Evolutionary conservation across 208 protist genomes (phyloP).

Genomic region (Trypanosoma avium): DNA sequence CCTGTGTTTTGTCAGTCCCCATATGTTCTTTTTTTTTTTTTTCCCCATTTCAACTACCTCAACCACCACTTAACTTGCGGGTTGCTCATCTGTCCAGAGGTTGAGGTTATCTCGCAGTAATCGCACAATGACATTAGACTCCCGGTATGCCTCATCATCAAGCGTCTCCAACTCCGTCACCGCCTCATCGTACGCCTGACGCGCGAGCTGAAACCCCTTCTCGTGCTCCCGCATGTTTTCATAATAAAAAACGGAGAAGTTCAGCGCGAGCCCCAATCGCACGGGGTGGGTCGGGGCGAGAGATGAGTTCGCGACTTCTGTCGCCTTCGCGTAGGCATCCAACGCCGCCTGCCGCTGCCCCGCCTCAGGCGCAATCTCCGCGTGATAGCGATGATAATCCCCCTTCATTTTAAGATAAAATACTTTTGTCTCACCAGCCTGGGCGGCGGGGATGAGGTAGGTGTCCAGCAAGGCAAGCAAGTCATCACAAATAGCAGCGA

Average conservation of each 20-base stretch:
- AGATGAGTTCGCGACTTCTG: constrained; percentile 83
- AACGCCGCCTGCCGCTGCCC: constrained; percentile 78
- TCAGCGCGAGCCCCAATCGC: constrained; percentile 99
- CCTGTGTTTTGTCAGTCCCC: too few relatives aligned
- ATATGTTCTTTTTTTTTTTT: background rate
- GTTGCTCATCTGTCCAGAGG: constrained; percentile 96
- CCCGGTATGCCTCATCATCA: constrained; percentile 98
- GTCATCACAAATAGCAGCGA: constrained; percentile 97
- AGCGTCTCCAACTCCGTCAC: constrained; percentile 98
- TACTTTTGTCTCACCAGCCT: constrained; percentile 90
- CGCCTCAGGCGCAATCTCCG: constrained; percentile 95
- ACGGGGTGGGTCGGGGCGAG: constrained; percentile 97
- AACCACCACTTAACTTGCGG: constrained; percentile 28
- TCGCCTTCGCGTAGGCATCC: constrained; percentile 89
- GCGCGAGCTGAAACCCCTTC: constrained; percentile 91
- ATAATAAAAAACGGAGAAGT: constrained; percentile 99
- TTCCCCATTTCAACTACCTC: background rate
- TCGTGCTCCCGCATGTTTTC: constrained; percentile 98
- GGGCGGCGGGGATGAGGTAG: constrained; percentile 96
- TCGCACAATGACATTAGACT: constrained; percentile 99
- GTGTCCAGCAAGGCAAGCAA: constrained; percentile 95
- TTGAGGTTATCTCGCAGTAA: constrained; percentile 99
- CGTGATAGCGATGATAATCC: constrained; percentile 98
- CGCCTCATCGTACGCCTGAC: constrained; percentile 95
- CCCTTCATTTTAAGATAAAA: constrained; percentile 97